phyloP scores from a whole-genome alignment of 2,329 filamentous ascomycete genomes.

The Pseudopithomyces chartarum region DNA sequence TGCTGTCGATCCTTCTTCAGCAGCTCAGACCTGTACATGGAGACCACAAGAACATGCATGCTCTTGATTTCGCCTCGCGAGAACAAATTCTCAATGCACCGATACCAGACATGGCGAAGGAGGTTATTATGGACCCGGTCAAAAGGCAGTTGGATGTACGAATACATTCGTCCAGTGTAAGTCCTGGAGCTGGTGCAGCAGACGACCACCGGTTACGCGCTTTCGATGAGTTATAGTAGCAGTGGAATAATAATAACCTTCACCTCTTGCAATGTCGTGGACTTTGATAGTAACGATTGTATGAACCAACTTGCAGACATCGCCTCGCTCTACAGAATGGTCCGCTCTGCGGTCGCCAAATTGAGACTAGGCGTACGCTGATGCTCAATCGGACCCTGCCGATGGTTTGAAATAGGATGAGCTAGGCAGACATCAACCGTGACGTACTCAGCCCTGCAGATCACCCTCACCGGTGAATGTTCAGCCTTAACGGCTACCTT shows the following conservation, averaged over 20 bases:
- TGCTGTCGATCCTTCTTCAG: slow-evolving; percentile 51
- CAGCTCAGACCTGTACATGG: slow-evolving; percentile 29
- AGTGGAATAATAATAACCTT: not conserved
- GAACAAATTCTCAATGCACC: slow-evolving; percentile 31
- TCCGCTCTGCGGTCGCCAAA: not conserved
- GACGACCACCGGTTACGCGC: slow-evolving; percentile 23
- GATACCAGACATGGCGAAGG: slow-evolving; percentile 41
- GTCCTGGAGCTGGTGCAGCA: slow-evolving; percentile 4
- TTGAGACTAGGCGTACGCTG: not conserved
- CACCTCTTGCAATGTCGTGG: not conserved
- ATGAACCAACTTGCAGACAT: not conserved
- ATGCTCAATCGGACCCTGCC: not conserved
- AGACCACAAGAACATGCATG: slow-evolving; percentile 8
- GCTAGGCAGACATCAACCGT: not conserved
- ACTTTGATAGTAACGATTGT: not conserved
- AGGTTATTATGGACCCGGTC: slow-evolving; percentile 32
- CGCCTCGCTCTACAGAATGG: not conserved
- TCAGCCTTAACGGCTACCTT: slow-evolving; percentile 1
- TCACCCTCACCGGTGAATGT: not conserved
- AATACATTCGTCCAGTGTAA: slow-evolving; percentile 9
- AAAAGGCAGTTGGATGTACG: slow-evolving; percentile 5
- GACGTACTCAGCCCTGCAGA: slow-evolving; percentile 2
- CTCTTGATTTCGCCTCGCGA: slow-evolving; percentile 23
- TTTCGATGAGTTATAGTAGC: slow-evolving; percentile 29
- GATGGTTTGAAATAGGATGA: not conserved